Conservation (phyloP, 140 eudicot species). For the Anethum foeniculum region DNA sequence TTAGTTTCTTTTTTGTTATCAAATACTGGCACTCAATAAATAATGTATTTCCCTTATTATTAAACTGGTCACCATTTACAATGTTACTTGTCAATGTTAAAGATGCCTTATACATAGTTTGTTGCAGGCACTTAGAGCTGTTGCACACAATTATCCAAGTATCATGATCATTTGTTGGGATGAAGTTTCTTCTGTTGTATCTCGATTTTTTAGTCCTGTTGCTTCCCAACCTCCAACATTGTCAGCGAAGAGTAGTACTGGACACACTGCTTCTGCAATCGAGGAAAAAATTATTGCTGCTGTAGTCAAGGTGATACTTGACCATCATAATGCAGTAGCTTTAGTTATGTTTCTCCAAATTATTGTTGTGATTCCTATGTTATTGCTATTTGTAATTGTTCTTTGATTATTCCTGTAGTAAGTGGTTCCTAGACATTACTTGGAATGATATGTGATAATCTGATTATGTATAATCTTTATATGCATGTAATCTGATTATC, state of each 20-base stretch:
- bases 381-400: neutral
- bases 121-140: slow-evolving; percentile 87
- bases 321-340: neutral
- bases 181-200: slow-evolving; percentile 41
- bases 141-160: slow-evolving; percentile 88
- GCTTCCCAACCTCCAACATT: slow-evolving; percentile 29
- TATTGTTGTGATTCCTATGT: neutral
- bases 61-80: neutral
- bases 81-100: neutral
- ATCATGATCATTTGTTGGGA: slow-evolving; percentile 67
- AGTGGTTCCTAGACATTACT: neutral
- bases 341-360: neutral
- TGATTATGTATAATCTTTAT: neutral
- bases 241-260: slow-evolving; percentile 33
- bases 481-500: neutral
- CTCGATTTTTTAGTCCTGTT: slow-evolving; percentile 25
- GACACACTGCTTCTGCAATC: slow-evolving; percentile 30
- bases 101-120: slow-evolving; percentile 21
- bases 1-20: neutral
- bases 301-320: slow-evolving; percentile 59
- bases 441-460: neutral
- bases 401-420: neutral
- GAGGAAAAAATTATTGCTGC: slow-evolving; percentile 59
- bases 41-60: neutral
- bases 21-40: neutral